Conservation (phyloP, 192 early-diverging fungal genomes). For the Backusella parvicylindrica region DNA sequence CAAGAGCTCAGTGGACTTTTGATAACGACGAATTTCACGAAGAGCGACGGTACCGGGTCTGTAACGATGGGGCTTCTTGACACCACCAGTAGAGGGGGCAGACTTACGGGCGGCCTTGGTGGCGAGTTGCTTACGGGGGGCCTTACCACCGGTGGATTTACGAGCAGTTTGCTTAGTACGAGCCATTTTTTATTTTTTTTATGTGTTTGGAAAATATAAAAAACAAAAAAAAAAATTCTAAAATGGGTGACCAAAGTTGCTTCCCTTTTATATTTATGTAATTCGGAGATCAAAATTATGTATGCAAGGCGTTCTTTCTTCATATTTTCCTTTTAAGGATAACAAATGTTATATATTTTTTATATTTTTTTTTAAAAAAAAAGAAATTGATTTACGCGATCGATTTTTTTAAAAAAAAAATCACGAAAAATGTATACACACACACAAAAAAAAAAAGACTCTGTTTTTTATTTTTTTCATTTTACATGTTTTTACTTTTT, state of each 20-base stretch:
- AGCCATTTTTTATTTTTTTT: conserved; percentile 39
- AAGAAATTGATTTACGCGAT: neutral
- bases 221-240: neutral
- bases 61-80: conserved; percentile 91
- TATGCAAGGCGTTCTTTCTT: neutral
- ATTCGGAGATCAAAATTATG: neutral
- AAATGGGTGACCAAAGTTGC: neutral
- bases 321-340: neutral
- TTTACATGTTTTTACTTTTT: neutral
- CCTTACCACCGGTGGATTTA: conserved; percentile 98
- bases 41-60: conserved; percentile 87
- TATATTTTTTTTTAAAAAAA: neutral
- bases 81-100: conserved; percentile 89
- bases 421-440: neutral
- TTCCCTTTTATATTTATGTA: neutral
- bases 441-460: neutral
- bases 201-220: neutral
- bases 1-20: conserved; percentile 95
- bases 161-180: conserved; percentile 92
- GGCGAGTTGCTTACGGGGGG: conserved; percentile 94
- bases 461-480: neutral
- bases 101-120: conserved; percentile 97
- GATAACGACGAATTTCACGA: conserved; percentile 90
- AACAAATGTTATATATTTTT: conserved; percentile 4
- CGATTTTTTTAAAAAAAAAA: neutral